phyloP scores from a whole-genome alignment of 495 filamentous ascomycete genomes.

The Pseudomonodictys pantanalensis region DNA sequence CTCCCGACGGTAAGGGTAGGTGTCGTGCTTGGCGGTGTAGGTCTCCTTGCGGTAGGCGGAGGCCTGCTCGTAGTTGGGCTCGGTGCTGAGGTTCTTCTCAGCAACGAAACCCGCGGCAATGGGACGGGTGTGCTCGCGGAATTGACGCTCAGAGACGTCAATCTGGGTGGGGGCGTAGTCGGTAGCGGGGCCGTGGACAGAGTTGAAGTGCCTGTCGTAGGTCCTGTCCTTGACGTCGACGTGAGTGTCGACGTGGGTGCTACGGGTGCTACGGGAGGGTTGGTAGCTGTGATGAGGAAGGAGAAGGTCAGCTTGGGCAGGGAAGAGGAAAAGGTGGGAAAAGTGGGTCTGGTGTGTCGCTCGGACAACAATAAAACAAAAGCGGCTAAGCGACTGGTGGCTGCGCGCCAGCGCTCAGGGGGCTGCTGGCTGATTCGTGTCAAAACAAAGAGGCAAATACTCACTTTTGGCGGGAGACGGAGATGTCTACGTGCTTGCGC shows the following conservation, averaged over 20 bases:
- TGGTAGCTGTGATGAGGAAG: slow-evolving; percentile 54
- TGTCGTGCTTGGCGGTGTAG: slow-evolving; percentile 22
- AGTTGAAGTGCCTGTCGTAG: slow-evolving; percentile 52
- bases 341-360: slow-evolving; percentile 34
- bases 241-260: slow-evolving; percentile 53
- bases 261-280: slow-evolving; percentile 37
- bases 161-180: slow-evolving; percentile 57
- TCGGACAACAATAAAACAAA: slow-evolving; percentile 33
- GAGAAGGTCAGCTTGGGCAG: slow-evolving; percentile 42
- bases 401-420: slow-evolving; percentile 25
- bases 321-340: slow-evolving; percentile 31
- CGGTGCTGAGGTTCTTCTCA: slow-evolving; percentile 41
- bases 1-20: slow-evolving; percentile 8
- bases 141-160: slow-evolving; percentile 82
- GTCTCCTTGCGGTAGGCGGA: slow-evolving; percentile 22
- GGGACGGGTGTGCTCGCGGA: slow-evolving; percentile 73
- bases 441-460: slow-evolving; percentile 43
- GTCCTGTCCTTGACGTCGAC: slow-evolving; percentile 60
- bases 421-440: slow-evolving; percentile 26
- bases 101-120: slow-evolving; percentile 61
- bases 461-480: slow-evolving; percentile 39
- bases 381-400: slow-evolving; percentile 21
- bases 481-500: slow-evolving; percentile 47
- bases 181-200: slow-evolving; percentile 43
- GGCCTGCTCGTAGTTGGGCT: slow-evolving; percentile 27